A percentile compares a stretch with the other conserved stretches of the same genome.
Conservation (phyloP, 2,329 filamentous ascomycete genomes). For the Botryosphaeria dothidea region DNA sequence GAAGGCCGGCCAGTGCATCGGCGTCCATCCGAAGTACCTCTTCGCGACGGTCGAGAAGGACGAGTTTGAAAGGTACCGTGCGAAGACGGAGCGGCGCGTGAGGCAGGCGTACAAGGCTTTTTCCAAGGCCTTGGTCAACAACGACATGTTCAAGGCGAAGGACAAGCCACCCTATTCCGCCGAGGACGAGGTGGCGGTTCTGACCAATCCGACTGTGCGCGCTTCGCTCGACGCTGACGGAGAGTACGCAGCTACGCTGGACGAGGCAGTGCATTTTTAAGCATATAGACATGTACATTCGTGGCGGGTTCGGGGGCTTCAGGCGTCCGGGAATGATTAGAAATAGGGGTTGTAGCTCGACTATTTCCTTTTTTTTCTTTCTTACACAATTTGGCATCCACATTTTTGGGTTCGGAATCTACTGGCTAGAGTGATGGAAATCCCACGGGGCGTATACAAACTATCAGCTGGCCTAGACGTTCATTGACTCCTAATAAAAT, state of each 20-base stretch:
- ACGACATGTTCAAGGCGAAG: constrained; percentile 20
- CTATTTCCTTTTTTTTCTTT: background rate
- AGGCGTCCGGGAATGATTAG: background rate
- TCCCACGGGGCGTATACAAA: background rate
- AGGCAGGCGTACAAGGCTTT: constrained; percentile 17
- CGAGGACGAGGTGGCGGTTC: constrained; percentile 16
- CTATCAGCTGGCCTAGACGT: background rate
- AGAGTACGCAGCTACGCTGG: background rate
- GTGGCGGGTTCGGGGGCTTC: background rate
- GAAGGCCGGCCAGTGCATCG: constrained; percentile 43
- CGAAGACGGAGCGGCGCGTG: constrained; percentile 4
- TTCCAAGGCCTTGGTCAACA: constrained; percentile 16
- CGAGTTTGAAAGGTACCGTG: background rate
- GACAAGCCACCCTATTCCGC: constrained; percentile 18
- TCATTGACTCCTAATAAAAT: background rate
- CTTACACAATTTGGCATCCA: background rate
- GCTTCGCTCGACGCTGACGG: background rate
- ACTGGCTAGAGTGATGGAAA: background rate
- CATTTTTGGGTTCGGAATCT: background rate
- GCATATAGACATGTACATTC: background rate
- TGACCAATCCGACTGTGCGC: constrained; percentile 13
- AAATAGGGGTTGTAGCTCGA: background rate
- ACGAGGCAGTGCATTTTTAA: background rate
- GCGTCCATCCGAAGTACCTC: constrained; percentile 37
- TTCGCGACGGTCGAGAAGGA: constrained; percentile 4